A percentile compares a stretch with the other conserved stretches of the same genome.
Evolutionary conservation across 306 rosid genomes (phyloP).

Genomic region (Acacia crassicarpa): DNA sequence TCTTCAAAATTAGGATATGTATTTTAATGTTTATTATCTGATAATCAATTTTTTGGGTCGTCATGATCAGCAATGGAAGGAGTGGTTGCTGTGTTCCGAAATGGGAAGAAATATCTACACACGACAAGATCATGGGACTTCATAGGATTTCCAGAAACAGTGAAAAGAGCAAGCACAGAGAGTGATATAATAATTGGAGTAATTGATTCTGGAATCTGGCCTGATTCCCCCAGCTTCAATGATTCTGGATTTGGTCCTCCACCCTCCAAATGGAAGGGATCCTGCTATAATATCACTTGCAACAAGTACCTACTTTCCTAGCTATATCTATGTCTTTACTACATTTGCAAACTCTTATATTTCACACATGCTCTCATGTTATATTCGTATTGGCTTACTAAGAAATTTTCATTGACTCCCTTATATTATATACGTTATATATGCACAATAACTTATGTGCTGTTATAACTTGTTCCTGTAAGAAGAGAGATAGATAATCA

Average conservation of each 20-base stretch:
- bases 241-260: conserved; percentile 53
- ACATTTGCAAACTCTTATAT: not conserved
- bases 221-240: conserved; percentile 46
- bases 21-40: too few species aligned
- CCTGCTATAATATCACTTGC: conserved; percentile 49
- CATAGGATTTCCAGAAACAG: not conserved
- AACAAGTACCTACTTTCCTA: conserved; percentile 47
- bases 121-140: not conserved
- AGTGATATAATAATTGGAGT: conserved; percentile 50
- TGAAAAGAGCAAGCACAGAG: not conserved
- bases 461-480: not conserved
- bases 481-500: not conserved
- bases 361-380: not conserved
- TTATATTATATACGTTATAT: too few species aligned
- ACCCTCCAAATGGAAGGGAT: conserved; percentile 60
- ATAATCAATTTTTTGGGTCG: not conserved
- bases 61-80: not conserved
- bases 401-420: not conserved
- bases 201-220: conserved; percentile 57
- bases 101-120: not conserved
- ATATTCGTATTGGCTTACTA: not conserved
- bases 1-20: not conserved
- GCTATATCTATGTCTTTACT: not conserved
- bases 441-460: not conserved
- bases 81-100: not conserved